These are phyloP conservation scores for Arxiozyma bovina DNA, from an alignment of 1,139 yeast genomes.

Conservation along the genomic window DNA sequence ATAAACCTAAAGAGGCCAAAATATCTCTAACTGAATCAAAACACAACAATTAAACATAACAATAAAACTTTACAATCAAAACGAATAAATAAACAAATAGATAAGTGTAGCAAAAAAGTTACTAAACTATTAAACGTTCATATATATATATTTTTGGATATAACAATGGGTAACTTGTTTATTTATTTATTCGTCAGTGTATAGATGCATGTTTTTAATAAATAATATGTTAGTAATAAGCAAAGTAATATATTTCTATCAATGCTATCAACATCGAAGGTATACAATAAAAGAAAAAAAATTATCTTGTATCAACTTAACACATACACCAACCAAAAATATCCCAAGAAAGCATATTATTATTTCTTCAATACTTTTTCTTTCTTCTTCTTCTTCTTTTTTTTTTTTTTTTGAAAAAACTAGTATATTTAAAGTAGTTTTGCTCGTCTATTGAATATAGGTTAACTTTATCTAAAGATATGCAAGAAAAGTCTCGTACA, in stretches of 20 bases:
- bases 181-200: no score
- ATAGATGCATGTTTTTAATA: no score
- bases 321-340: constrained; percentile 32
- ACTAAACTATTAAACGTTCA: no score
- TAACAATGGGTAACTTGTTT: neutral
- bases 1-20: constrained; percentile 84
- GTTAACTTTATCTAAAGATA: no score
- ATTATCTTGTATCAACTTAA: neutral
- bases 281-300: neutral
- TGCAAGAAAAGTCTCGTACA: neutral
- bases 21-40: constrained; percentile 65
- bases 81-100: no score
- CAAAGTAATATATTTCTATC: neutral
- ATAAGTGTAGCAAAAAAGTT: no score
- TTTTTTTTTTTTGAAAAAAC: no score
- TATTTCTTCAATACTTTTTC: neutral
- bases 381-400: no score
- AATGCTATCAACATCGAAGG: neutral
- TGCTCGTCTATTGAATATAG: neutral
- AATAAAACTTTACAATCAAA: neutral
- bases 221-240: neutral
- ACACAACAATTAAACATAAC: neutral
- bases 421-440: no score
- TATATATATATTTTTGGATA: neutral
- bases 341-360: constrained; percentile 25